phyloP scores from a whole-genome alignment of 2,329 filamentous ascomycete species.

The Aspergillus fructus region DNA sequence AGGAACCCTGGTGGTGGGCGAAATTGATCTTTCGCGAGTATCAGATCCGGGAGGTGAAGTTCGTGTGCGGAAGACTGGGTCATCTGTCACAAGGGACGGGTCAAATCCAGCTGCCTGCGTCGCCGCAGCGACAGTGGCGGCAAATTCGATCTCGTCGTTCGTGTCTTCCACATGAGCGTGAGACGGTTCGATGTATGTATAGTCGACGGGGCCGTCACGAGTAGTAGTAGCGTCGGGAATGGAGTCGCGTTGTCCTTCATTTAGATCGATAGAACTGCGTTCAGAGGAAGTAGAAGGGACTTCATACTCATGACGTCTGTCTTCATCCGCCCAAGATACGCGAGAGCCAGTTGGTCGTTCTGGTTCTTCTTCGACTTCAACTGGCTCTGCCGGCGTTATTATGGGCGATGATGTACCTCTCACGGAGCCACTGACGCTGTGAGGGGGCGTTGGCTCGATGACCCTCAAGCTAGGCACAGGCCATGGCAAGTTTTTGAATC shows the following conservation, averaged over 20 bases:
- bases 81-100: constrained; percentile 67
- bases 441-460: constrained; percentile 58
- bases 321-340: constrained; percentile 63
- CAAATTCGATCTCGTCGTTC: constrained; percentile 66
- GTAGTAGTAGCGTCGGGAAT: neutral
- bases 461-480: constrained; percentile 56
- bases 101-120: constrained; percentile 69
- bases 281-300: constrained; percentile 56
- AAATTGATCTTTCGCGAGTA: constrained; percentile 53
- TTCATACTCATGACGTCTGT: constrained; percentile 64
- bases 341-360: constrained; percentile 51
- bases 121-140: constrained; percentile 67
- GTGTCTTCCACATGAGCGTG: constrained; percentile 7
- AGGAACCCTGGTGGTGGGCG: constrained; percentile 52
- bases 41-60: constrained; percentile 64
- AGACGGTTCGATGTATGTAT: constrained; percentile 11
- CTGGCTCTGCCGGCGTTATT: constrained; percentile 36
- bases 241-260: constrained; percentile 6
- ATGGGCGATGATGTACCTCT: constrained; percentile 31
- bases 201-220: constrained; percentile 9
- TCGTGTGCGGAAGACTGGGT: constrained; percentile 62
- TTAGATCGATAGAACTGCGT: constrained; percentile 29
- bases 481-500: constrained; percentile 35
- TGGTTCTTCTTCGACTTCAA: constrained; percentile 46
- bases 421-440: constrained; percentile 44